Evolutionary conservation across 2,329 filamentous ascomycete genomes (phyloP), one percentile per base, ranked within the genome.

Genomic region (Penicillium psychrosexuale): DNA sequence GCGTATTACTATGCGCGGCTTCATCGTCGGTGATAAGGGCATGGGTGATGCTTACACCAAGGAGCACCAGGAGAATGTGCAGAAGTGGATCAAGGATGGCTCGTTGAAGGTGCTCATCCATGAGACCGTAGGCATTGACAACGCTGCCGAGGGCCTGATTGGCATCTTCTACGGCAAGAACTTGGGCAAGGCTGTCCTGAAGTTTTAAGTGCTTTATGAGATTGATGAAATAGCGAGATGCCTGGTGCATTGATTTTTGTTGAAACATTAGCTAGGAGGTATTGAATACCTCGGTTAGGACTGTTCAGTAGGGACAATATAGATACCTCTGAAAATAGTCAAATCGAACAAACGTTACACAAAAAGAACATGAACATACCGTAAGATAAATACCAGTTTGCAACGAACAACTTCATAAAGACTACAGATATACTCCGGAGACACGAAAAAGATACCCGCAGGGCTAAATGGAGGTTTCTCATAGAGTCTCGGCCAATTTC

Each of bases 101-200:
- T 84, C 80, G 5, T 82, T 95, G 78, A 89, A 89, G 78, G 81
- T 84, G 47, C 85, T 86, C 75, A 78, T 87, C 58, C 77, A 82
- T 64, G 77, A 89, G 55, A 91, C 87, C 0, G 80, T 86, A 51
- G 90, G 90, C 19, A 91, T 95, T 56, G 91, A 95, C 58, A 85
- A 89, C 58, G 87, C 86, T 1, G 77, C 84, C 6, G 83, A 91
- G 53, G 91, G 87, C 0, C 80, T 95, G 57, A 74, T 93, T 12
- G 88, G 85, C 12, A 85, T 95, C 78, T 80, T 94, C 51, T 72
- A 83, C 66, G 91, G 91, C 45, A 82, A 88, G 73, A 95, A 95
- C 78, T 89, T 91, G 74, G 91, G 91, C 63, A 96, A 96, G 82
- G 88, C 90, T 15, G 82, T 94, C 22, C 67, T 94, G 66, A 88